Base-by-base conservation (phyloP, 495 filamentous ascomycete species). In the Clohesyomyces aquaticus region DNA sequence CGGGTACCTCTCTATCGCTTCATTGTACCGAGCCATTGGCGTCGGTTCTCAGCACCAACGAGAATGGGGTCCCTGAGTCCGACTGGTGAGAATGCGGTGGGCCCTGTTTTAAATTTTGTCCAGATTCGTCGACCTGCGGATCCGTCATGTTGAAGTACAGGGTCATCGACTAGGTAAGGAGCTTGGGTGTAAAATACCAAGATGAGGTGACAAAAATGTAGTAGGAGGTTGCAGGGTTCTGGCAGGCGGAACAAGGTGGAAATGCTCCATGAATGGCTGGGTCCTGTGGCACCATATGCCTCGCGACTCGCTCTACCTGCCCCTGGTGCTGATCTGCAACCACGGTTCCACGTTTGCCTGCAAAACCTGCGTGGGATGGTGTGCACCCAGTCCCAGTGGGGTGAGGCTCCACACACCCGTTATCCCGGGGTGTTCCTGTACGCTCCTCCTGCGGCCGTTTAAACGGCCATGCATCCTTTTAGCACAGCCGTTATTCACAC, bases 301-400 rank as follows among this genome's bases (percentile, higher is more conserved):
- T 62, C 59, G 52, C 32, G 2, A 25, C 52, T 59, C 35, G 65
- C 38, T 53, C 9, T 6, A 9, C 19, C 62, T 46, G 27, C 4
- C 42, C 4, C 54, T 1, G 22, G 28, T 29, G 19, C 38, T 54
- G 65, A 67, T 62, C 64, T 67, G 59, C 65, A 43, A 27, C 65
- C 59, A 67, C 59, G 65, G 64, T 56, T 58, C 64, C 64, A 67
- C 64, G 58, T 67, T 62, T 43, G 28, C n/a, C 47, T 56, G 58
- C 63, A 46, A 29, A 46, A 42, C 16, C 41, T 21, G 45, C n/a
- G 18, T 51, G 63, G 56, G 51, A 56, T 50, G 56, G 56, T 43
- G 23, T 27, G n/a, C 42, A 27, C 49, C 48, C 35, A 3, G 21
- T 14, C 8, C 57, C 27, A 66, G 58, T 65, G 35, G 63, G 63